Percentiles rank a stretch among this genome's conserved stretches.
Evolutionary conservation across 352 stramenopile genomes (phyloP).

Genomic region (Phytophthora citrophthora): DNA sequence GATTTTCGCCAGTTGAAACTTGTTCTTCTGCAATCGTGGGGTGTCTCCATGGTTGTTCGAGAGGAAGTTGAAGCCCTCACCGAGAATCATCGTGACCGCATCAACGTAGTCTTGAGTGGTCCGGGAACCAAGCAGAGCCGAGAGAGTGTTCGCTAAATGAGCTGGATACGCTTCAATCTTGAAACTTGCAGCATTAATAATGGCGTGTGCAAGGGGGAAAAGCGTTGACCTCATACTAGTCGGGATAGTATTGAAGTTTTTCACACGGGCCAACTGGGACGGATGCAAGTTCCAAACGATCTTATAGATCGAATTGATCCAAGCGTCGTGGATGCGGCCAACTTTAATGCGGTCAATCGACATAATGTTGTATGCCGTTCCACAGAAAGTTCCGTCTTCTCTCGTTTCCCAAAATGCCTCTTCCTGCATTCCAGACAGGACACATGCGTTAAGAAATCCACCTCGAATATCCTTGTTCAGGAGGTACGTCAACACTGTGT

Average conservation of each 20-base stretch:
- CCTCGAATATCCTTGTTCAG: too few relatives aligned
- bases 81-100: background rate
- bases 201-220: background rate
- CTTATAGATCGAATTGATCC: background rate
- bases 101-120: background rate
- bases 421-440: background rate
- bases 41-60: background rate
- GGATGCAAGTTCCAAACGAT: background rate
- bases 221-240: background rate
- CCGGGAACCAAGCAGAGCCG: background rate
- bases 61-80: background rate
- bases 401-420: background rate
- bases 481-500: too few relatives aligned
- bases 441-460: background rate
- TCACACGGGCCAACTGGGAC: background rate
- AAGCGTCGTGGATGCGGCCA: background rate
- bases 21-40: background rate
- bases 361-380: background rate
- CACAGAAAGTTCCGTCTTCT: background rate
- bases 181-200: background rate
- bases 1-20: background rate
- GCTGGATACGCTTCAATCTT: background rate
- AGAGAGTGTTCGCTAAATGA: background rate
- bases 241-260: background rate
- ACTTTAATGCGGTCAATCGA: background rate